Evolutionary conservation across 805 yeast genomes (phyloP).

Genomic region (Ogataea trehalophila): DNA sequence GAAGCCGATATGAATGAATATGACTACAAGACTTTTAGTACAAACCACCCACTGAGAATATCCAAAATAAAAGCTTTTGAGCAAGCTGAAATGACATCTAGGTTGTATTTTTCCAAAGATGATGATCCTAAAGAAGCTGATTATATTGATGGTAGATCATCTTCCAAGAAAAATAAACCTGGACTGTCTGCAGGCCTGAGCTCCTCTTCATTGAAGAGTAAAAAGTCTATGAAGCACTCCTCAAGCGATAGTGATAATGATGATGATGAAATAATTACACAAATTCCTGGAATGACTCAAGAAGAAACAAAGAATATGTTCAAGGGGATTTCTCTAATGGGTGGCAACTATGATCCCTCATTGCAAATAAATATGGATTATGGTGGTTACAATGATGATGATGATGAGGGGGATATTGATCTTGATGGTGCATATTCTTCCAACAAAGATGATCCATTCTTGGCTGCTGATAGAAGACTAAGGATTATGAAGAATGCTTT

Average conservation of each 20-base stretch:
- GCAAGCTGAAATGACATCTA: slow-evolving; percentile 32
- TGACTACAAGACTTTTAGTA: slow-evolving; percentile 32
- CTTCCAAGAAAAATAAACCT: too few species aligned
- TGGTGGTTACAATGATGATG: not conserved
- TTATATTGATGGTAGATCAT: slow-evolving; percentile 4
- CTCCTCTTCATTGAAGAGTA: too few species aligned
- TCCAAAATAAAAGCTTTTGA: slow-evolving; percentile 34
- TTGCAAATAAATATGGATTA: not conserved
- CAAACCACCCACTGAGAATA: slow-evolving; percentile 29
- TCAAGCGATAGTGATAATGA: slow-evolving; percentile 5
- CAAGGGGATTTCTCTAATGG: not conserved
- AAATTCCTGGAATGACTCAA: not conserved
- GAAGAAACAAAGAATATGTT: not conserved
- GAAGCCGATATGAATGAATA: slow-evolving; percentile 27
- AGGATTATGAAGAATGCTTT: slow-evolving; percentile 25
- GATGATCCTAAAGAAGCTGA: slow-evolving; percentile 13
- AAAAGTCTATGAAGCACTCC: too few species aligned
- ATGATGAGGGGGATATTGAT: not conserved
- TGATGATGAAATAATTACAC: slow-evolving; percentile 5
- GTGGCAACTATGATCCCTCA: not conserved
- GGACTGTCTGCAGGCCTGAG: too few species aligned
- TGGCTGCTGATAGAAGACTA: slow-evolving; percentile 21
- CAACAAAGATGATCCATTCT: slow-evolving; percentile 7
- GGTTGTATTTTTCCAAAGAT: slow-evolving; percentile 25
- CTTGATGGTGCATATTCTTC: not conserved